Conservation (phyloP, 257 asterid genomes). For the Solanum clarkiae region DNA sequence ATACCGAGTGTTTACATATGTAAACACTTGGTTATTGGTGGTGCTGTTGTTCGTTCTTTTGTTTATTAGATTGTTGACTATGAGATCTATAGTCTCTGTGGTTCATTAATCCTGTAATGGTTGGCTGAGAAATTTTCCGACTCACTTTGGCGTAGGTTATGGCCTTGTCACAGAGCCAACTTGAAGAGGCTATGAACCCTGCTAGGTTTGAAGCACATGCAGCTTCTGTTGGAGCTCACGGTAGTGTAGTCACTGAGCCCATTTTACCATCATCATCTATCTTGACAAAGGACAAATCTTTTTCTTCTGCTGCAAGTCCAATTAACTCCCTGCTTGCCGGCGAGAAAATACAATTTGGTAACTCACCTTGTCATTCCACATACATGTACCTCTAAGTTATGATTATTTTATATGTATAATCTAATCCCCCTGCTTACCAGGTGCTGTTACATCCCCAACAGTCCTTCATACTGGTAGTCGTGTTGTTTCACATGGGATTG, state of each 20-base stretch:
- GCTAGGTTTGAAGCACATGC: conserved; percentile 45
- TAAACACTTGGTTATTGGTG: background rate
- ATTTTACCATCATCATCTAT: conserved; percentile 44
- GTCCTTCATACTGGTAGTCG: conserved; percentile 62
- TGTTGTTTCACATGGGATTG: conserved; percentile 49
- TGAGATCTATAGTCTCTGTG: background rate
- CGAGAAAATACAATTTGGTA: conserved; percentile 97
- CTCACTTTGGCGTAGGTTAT: conserved; percentile 52
- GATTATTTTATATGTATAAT: background rate
- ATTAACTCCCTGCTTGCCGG: conserved; percentile 89
- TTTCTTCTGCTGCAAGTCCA: conserved; percentile 69
- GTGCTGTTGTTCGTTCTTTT: background rate
- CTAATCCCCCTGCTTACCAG: conserved; percentile 14
- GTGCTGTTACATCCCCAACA: conserved; percentile 94
- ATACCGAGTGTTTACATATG: background rate
- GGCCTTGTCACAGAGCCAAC: conserved; percentile 80
- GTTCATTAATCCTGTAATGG: background rate
- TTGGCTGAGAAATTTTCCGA: background rate
- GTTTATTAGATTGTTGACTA: background rate
- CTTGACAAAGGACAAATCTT: conserved; percentile 51
- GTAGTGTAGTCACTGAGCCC: conserved; percentile 42
- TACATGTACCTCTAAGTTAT: background rate
- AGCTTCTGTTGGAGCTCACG: conserved; percentile 56
- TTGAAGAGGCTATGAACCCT: conserved; percentile 88
- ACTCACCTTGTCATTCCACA: background rate